Percentiles rank a stretch among this genome's conserved stretches.
These are phyloP conservation scores for Metschnikowia baotianmanensis DNA, from an alignment of 805 yeast species.

Conservation along the genomic window DNA sequence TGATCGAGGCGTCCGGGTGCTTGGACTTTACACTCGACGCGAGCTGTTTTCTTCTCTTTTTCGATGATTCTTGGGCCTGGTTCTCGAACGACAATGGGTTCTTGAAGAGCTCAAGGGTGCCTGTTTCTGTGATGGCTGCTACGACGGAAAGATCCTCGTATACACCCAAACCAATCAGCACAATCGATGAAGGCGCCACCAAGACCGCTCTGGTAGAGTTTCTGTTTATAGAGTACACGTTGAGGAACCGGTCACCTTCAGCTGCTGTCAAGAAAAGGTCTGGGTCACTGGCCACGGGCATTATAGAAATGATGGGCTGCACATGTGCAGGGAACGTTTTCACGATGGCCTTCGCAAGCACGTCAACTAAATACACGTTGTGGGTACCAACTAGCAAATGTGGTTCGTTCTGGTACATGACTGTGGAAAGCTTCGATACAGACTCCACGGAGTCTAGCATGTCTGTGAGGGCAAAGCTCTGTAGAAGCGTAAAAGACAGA, in stretches of 20 bases:
- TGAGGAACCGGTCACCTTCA: conserved; percentile 75
- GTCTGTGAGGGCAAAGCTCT: conserved; percentile 43
- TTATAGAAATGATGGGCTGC: conserved; percentile 55
- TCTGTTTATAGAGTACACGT: conserved; percentile 54
- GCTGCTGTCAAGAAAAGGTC: conserved; percentile 69
- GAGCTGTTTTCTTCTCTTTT: conserved; percentile 46
- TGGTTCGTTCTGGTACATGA: conserved; percentile 30
- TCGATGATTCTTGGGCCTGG: conserved; percentile 19
- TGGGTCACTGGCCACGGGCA: conserved; percentile 33
- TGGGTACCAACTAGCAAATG: conserved; percentile 67
- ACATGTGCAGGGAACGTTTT: conserved; percentile 74
- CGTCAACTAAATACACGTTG: conserved; percentile 54
- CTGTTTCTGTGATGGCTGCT: conserved; percentile 69
- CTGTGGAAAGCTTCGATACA: conserved; percentile 30
- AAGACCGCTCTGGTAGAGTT: conserved; percentile 53
- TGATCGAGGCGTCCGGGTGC: conserved; percentile 45
- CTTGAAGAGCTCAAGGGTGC: conserved; percentile 67
- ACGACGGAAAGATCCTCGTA: conserved; percentile 34
- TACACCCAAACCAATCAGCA: conserved; percentile 39
- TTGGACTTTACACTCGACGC: conserved; percentile 45
- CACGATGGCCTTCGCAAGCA: conserved; percentile 35
- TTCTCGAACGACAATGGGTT: conserved; percentile 46
- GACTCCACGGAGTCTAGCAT: conserved; percentile 29
- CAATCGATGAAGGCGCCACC: conserved; percentile 66
- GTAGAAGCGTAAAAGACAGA: conserved; percentile 38